Evolutionary conservation across 2,329 filamentous ascomycete species (phyloP).

Genomic region (Salinomyces thailandicus): DNA sequence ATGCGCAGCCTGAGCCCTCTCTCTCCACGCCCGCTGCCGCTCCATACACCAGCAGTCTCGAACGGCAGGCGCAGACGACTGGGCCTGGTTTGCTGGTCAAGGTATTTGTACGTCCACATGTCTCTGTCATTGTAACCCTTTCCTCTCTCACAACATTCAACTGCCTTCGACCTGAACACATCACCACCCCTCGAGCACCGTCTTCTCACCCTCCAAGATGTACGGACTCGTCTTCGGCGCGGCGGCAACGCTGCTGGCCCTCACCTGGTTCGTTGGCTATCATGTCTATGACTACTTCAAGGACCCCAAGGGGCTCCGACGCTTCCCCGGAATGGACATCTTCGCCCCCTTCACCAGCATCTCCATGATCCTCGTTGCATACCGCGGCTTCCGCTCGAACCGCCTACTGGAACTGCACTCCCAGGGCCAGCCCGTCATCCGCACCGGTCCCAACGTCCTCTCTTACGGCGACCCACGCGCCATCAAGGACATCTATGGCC

Average conservation of each 20-base stretch:
- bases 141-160: too few relatives aligned
- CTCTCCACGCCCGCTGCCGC: too few relatives aligned
- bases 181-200: too few relatives aligned
- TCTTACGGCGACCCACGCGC: slow-evolving; percentile 34
- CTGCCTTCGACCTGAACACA: too few relatives aligned
- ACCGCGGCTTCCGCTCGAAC: slow-evolving; percentile 33
- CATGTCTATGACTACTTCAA: slow-evolving; percentile 28
- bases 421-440: slow-evolving; percentile 32
- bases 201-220: slow-evolving; percentile 7
- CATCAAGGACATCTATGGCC: slow-evolving; percentile 31
- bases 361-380: slow-evolving; percentile 35
- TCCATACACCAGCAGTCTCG: too few relatives aligned
- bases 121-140: too few relatives aligned
- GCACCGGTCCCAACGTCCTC: slow-evolving; percentile 37
- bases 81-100: too few relatives aligned
- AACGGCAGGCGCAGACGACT: too few relatives aligned
- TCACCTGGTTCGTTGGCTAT: slow-evolving; percentile 11
- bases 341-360: slow-evolving; percentile 38
- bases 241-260: slow-evolving; percentile 7
- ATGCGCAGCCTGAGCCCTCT: too few relatives aligned
- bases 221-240: slow-evolving; percentile 13
- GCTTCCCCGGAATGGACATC: slow-evolving; percentile 35
- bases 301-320: slow-evolving; percentile 39
- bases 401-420: slow-evolving; percentile 35
- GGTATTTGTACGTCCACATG: too few relatives aligned